Evolutionary conservation across 2,329 filamentous ascomycete genomes (phyloP), one percentile per base, ranked within the genome.

Genomic region (Arthrobotrys iridis): DNA sequence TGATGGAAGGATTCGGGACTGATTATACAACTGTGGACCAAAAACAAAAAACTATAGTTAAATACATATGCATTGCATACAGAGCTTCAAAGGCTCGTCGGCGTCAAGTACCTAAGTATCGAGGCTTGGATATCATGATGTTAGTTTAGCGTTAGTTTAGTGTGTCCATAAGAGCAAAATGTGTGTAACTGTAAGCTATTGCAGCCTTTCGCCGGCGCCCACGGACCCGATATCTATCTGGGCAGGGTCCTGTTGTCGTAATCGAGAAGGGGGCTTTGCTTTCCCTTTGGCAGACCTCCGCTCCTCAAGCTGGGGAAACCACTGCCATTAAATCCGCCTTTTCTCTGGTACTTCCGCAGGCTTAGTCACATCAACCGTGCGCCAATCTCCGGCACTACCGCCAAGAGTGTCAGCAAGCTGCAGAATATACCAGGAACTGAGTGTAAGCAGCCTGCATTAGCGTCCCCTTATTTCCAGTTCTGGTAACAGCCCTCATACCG

Each of bases 361-460:
- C 60, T 74, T 50, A 74, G 60, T 74, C 26, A 74, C 48, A 15
- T 6, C 10, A 11, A 43, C 15, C 24, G 43, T 40, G 28, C 15
- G 26, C 40, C 28, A 67, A 74, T 67, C 57, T 74, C 62, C 62
- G 52, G 50, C 18, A 24, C 26, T 11, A 10, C 24, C 52, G 62
- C 60, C 70, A 66, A 66, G 70, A 41, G 15, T 26, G 62, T 74
- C 55, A 74, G 70, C 70, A 60, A 41, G 26, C 15, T 62, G 62
- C 70, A 74, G 33, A 15, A 10, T 15, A 40, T 57, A 10, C 46
- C 33, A 52, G 63, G 28, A 30, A 55, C 22, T 24, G 35, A 45
- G 43, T 52, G 62, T 74, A 74, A 74, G 70, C 70, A 66, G 40
- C 62, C 40, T 64, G 70, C 70, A 74, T 74, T 74, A 74, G 70